Percentiles rank a stretch among this genome's conserved stretches.
These are phyloP conservation scores for Irpex sp. DNA, from an alignment of 1,284 basidiomycete genomes.

Conservation along the genomic window DNA sequence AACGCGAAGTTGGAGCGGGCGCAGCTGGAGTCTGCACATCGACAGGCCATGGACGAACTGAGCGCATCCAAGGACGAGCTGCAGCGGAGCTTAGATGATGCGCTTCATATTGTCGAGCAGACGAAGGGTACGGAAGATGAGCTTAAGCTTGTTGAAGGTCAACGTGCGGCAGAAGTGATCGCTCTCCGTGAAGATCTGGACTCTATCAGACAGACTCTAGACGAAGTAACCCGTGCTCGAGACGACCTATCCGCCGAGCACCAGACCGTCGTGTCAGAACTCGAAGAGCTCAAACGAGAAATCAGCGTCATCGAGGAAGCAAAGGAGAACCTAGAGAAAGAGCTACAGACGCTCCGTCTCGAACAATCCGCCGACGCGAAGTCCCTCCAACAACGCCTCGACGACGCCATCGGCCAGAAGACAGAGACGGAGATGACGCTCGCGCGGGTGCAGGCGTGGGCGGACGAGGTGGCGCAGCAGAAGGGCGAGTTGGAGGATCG, in stretches of 20 bases:
- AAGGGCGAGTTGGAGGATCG: constrained; percentile 25
- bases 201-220: not conserved
- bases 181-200: constrained; percentile 8
- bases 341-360: constrained; percentile 12
- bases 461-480: constrained; percentile 18
- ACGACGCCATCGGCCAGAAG: constrained; percentile 14
- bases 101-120: constrained; percentile 18
- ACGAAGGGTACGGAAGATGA: constrained; percentile 17
- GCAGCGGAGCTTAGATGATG: constrained; percentile 21
- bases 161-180: constrained; percentile 9
- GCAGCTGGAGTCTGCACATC: constrained; percentile 19
- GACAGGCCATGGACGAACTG: constrained; percentile 20
- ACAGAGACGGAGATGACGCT: constrained; percentile 24
- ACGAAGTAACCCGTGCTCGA: constrained; percentile 6
- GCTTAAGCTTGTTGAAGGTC: constrained; percentile 16
- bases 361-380: constrained; percentile 13
- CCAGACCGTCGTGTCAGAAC: constrained; percentile 4
- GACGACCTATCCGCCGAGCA: constrained; percentile 10
- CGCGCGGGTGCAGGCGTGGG: constrained; percentile 13
- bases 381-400: constrained; percentile 21
- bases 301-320: not conserved
- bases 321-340: constrained; percentile 14
- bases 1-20: constrained; percentile 28
- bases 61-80: constrained; percentile 19
- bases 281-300: constrained; percentile 9